phyloP scores from a whole-genome alignment of 805 yeast species.

The Barnettozyma siamensis region DNA sequence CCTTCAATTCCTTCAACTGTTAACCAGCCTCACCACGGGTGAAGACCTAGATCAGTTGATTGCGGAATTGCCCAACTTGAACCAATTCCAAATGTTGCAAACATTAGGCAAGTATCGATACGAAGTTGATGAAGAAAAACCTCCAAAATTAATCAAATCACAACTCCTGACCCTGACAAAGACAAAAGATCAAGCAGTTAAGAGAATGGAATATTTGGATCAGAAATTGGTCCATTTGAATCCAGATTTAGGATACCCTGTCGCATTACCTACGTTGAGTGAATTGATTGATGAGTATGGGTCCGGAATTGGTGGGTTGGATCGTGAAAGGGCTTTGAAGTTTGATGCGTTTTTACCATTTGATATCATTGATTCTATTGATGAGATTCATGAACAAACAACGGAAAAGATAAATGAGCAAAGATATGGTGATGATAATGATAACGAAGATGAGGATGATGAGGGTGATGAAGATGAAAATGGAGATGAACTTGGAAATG shows the following conservation, averaged over 20 bases:
- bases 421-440: constrained; percentile 13
- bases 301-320: constrained; percentile 61
- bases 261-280: constrained; percentile 63
- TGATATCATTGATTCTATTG: constrained; percentile 64
- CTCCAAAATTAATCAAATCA: constrained; percentile 35
- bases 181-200: constrained; percentile 8
- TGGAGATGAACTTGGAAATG: constrained; percentile 9
- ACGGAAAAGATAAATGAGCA: constrained; percentile 15
- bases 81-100: constrained; percentile 64
- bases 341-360: constrained; percentile 72
- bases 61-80: constrained; percentile 48
- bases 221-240: constrained; percentile 39
- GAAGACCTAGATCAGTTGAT: constrained; percentile 54
- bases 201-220: constrained; percentile 17
- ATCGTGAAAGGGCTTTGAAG: constrained; percentile 44
- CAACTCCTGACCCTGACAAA: constrained; percentile 12
- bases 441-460: constrained; percentile 11
- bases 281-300: constrained; percentile 78
- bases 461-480: constrained; percentile 12
- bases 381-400: constrained; percentile 51
- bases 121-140: constrained; percentile 72
- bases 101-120: constrained; percentile 72
- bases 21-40: constrained; percentile 63
- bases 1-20: constrained; percentile 86
- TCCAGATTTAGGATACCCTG: constrained; percentile 29